A percentile compares a stretch with the other conserved stretches of the same genome.
phyloP scores from a whole-genome alignment of 306 rosid species.

The Rosa rugosa region DNA sequence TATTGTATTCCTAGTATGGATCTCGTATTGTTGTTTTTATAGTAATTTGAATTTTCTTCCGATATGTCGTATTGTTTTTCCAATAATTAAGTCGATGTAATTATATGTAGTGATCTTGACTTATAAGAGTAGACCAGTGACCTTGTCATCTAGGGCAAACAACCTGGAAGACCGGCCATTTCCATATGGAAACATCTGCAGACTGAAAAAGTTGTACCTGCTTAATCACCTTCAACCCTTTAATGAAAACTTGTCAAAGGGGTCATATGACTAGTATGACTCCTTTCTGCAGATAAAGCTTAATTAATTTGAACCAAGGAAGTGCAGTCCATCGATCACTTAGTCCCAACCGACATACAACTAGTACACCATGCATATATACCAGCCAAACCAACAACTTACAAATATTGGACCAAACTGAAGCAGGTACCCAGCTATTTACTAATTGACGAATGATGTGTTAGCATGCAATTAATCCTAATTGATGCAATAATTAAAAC shows the following conservation, averaged over 20 bases:
- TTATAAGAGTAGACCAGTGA: neutral
- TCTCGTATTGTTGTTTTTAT: too few relatives aligned
- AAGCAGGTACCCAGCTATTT: neutral
- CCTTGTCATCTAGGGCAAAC: neutral
- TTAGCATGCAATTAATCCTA: neutral
- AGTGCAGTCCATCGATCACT: neutral
- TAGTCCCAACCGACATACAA: neutral
- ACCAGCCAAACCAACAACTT: neutral
- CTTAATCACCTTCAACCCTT: neutral
- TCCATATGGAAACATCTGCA: slow-evolving; percentile 5
- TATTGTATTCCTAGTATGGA: too few relatives aligned
- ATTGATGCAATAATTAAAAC: neutral
- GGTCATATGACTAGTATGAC: neutral
- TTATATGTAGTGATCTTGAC: neutral
- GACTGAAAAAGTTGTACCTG: neutral
- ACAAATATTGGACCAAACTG: neutral
- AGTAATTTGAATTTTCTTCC: too few relatives aligned
- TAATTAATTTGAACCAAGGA: neutral
- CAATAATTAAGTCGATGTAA: too few relatives aligned
- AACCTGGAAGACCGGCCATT: neutral
- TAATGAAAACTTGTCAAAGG: neutral
- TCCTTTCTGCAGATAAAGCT: neutral
- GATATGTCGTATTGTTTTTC: too few relatives aligned
- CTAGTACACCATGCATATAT: neutral
- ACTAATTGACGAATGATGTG: neutral